Percentiles rank a stretch among this genome's conserved stretches.
Conservation (phyloP, 2,329 filamentous ascomycete species). For the Didymella pinodella region DNA sequence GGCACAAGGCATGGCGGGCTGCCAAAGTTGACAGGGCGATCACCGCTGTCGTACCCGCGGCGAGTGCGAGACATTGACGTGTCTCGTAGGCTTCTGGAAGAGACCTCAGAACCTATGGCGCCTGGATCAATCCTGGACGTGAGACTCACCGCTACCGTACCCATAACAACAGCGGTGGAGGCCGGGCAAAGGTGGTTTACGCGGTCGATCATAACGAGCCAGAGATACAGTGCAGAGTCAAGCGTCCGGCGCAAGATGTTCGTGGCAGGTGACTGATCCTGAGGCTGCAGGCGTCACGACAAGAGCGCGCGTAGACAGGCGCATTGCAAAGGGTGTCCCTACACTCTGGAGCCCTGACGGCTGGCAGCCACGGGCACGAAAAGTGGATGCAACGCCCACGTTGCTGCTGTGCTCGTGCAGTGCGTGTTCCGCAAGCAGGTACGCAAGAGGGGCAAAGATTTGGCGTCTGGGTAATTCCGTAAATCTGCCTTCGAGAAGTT, state of each 20-base stretch:
- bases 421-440: conserved; percentile 11
- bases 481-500: conserved; percentile 36
- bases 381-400: conserved; percentile 19
- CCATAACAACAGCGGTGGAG: conserved; percentile 20
- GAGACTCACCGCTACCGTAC: conserved; percentile 28
- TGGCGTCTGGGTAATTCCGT: conserved; percentile 28
- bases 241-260: conserved; percentile 17
- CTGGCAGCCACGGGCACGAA: conserved; percentile 11
- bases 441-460: conserved; percentile 15
- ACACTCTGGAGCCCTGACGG: conserved; percentile 4
- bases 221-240: conserved; percentile 17
- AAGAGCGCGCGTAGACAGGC: conserved; percentile 10
- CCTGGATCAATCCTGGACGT: conserved; percentile 19
- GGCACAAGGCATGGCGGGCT: conserved; percentile 14
- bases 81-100: conserved; percentile 22
- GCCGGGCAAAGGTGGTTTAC: conserved; percentile 12
- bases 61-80: conserved; percentile 27
- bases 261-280: conserved; percentile 17
- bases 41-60: conserved; percentile 33
- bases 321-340: conserved; percentile 17
- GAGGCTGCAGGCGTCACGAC: conserved; percentile 19
- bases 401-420: conserved; percentile 23
- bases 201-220: conserved; percentile 18
- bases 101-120: conserved; percentile 18
- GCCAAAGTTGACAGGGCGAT: conserved; percentile 27